Evolutionary conservation across 1,139 yeast species (phyloP), one percentile per base, ranked within the genome.

Genomic region (Diutina ranongensis): DNA sequence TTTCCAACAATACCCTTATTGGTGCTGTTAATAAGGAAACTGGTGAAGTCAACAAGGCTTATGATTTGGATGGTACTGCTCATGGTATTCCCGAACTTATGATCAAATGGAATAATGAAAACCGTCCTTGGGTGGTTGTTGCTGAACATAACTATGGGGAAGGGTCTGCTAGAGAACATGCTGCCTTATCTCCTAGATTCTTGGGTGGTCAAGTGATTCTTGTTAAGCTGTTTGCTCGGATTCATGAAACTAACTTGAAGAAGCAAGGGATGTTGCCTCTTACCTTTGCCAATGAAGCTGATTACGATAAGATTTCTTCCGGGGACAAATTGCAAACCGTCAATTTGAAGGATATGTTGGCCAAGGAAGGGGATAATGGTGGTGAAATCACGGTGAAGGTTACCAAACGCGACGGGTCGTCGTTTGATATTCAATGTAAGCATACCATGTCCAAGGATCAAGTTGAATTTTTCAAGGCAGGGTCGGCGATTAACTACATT

Each of bases 91-190:
- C 98, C n/a, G 97, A 87, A 57, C 74, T 89, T 49, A 89, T 92
- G 97, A 83, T 82, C 65, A 84, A 85, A 61, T 92, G 97, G 97
- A 89, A 89, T 65, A 70, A 77, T 44, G 94, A 86, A 52, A 56
- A 65, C 8, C 76, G 86, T 55, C 94, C 95, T 16, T 92, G 98
- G 98, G 75, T 80, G 52, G 97, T 92, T 45, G 83, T 92, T 52
- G 98, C 97, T 46, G 98, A 89, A 61, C 96, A 92, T 62, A 92
- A 92, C 68, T 92, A 89, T 58, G 98, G 98, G 65, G 98, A 92
- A 71, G 98, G 98, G 53, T 87, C 97, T 47, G 97, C 98, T 21
- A 84, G 98, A 74, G 98, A 92, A 63, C 98, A 92, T 60, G 98
- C 98, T 46, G 98, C 98, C 4, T 71, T 92, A 58, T 86, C 94